Evolutionary conservation across 805 yeast genomes (phyloP), one percentile per base, ranked within the genome.

Genomic region (Saturnispora besseyi): DNA sequence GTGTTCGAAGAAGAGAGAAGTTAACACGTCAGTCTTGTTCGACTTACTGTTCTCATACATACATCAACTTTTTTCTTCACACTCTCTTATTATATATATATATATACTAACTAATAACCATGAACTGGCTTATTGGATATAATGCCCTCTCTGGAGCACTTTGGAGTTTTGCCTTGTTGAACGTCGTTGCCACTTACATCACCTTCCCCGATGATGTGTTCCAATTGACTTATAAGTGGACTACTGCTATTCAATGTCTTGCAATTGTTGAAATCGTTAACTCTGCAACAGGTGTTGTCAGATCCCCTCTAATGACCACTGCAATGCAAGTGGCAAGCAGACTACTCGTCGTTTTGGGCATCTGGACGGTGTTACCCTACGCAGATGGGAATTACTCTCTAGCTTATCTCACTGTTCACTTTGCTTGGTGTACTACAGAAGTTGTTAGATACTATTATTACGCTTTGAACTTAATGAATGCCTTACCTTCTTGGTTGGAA

Each of bases 361-460:
- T 91, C 46, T 80, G 88, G 66, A 79, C 79, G 47, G 64, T 74
- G n/a, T 72, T 89, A 55, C 96, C 98, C 8, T 61, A 76, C 18
- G 76, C 87, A 0, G 84, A 84, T 18, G 88, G 88, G 29, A 73
- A 76, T 56, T 48, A 57, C 56, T 74, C 73, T 55, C 72, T 80
- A 77, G 73, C 77, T 13, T 90, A 84, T 65, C 66, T 81, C 50
- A 71, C 91, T 1, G 75, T 91, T 64, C 73, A 81, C 44, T 57
- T 80, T 41, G 89, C 96, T 11, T 93, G 99, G 99, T 79, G 93
- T n/a, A 59, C 87, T 48, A 87, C 98, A n/a, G 99, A 93, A 67
- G 75, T 87, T 42, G 82, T 90, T 51, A 77, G 99, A 64, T 93
- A 93, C 68, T 76, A 87, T 41, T 93, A 79, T 70, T 95, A 93